A percentile compares a stretch with the other conserved stretches of the same genome.
Evolutionary conservation across 2,329 filamentous ascomycete genomes (phyloP).

Genomic region (Clonostachys byssicola): DNA sequence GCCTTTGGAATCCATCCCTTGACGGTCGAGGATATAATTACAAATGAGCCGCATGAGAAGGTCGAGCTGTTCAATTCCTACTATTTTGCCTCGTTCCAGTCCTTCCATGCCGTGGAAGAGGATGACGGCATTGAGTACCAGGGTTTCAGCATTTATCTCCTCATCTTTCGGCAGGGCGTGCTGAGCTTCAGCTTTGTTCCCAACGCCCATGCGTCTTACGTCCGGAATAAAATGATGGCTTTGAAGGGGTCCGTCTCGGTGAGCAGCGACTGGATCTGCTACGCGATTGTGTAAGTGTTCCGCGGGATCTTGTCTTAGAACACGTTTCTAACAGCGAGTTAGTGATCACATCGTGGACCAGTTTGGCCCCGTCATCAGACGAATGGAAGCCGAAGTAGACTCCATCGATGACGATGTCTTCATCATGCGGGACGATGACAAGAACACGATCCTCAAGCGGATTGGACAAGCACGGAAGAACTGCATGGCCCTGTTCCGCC

Average conservation of each 20-base stretch:
- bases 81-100: slow-evolving; percentile 97
- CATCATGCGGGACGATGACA: slow-evolving; percentile 85
- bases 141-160: slow-evolving; percentile 92
- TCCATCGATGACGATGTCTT: slow-evolving; percentile 95
- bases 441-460: slow-evolving; percentile 77
- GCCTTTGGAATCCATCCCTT: slow-evolving; percentile 94
- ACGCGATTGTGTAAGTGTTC: slow-evolving; percentile 81
- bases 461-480: slow-evolving; percentile 93
- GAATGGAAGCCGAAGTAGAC: slow-evolving; percentile 85
- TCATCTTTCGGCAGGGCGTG: slow-evolving; percentile 93
- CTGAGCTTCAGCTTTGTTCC: slow-evolving; percentile 90
- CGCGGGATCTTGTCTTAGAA: not conserved
- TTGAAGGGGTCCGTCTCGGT: slow-evolving; percentile 93
- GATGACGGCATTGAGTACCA: slow-evolving; percentile 80
- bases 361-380: slow-evolving; percentile 84
- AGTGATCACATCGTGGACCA: slow-evolving; percentile 96
- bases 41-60: slow-evolving; percentile 94
- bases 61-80: slow-evolving; percentile 97
- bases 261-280: slow-evolving; percentile 98
- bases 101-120: slow-evolving; percentile 77
- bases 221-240: slow-evolving; percentile 86
- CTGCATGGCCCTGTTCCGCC: slow-evolving; percentile 86
- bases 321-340: not conserved
- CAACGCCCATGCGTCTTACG: slow-evolving; percentile 82
- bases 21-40: slow-evolving; percentile 93